phyloP scores from a whole-genome alignment of 768 basidiomycete species.

The Udeniomyces megalosporus region DNA sequence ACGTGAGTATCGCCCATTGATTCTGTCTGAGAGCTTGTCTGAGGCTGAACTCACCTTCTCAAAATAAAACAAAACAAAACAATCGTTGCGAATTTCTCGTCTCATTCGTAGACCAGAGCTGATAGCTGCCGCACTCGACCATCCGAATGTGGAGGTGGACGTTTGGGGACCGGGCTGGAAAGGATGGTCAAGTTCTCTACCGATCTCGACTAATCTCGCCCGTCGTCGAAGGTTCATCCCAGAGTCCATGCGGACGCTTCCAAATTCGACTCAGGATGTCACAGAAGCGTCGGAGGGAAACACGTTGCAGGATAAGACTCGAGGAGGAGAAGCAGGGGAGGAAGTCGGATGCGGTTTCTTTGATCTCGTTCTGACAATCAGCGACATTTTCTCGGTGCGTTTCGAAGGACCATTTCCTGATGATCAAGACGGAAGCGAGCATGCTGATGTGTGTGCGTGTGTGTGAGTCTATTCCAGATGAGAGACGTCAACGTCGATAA shows the following conservation, averaged over 20 bases:
- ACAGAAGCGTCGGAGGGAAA: too few species aligned
- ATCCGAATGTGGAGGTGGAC: constrained; percentile 25
- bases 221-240: constrained; percentile 11
- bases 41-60: too few species aligned
- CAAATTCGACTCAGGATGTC: too few species aligned
- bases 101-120: constrained; percentile 30
- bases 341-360: constrained; percentile 25
- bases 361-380: constrained; percentile 1
- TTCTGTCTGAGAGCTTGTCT: neutral
- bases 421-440: too few species aligned
- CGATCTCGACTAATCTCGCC: constrained; percentile 25
- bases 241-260: too few species aligned
- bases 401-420: too few species aligned
- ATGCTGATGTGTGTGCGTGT: constrained; percentile 18
- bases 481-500: constrained; percentile 20
- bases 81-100: too few species aligned
- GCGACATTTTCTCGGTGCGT: constrained; percentile 28
- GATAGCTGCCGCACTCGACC: constrained; percentile 27
- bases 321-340: neutral
- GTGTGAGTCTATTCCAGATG: neutral
- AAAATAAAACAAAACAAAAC: too few species aligned
- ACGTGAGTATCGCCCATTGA: neutral
- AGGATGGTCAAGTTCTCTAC: constrained; percentile 22
- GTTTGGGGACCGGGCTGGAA: constrained; percentile 31
- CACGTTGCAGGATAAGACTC: neutral